Conservation (phyloP, 495 filamentous ascomycete species). For the Thermochaetoides thermophila region DNA sequence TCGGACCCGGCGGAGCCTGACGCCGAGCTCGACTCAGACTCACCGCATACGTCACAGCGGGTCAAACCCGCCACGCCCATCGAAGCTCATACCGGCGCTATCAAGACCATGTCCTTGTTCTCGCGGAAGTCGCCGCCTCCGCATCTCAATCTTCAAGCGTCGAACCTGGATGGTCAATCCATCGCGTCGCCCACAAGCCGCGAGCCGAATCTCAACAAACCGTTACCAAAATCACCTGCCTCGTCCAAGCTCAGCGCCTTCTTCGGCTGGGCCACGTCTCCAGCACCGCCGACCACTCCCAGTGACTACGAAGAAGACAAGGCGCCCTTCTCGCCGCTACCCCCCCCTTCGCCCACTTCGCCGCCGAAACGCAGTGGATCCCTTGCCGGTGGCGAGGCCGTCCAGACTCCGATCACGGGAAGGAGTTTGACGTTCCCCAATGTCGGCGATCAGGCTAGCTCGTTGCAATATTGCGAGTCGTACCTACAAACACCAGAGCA, state of each 20-base stretch:
- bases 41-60: slow-evolving; percentile 4
- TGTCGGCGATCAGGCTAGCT: slow-evolving; percentile 15
- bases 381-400: slow-evolving; percentile 11
- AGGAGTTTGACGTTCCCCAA: slow-evolving; percentile 17
- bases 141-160: slow-evolving; percentile 27
- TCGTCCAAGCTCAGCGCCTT: slow-evolving; percentile 36
- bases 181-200: slow-evolving; percentile 5
- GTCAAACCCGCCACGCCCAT: slow-evolving; percentile 14
- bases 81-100: slow-evolving; percentile 21
- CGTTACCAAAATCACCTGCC: slow-evolving; percentile 37
- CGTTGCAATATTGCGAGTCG: slow-evolving; percentile 29
- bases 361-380: slow-evolving; percentile 27
- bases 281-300: slow-evolving; percentile 19
- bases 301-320: slow-evolving; percentile 36
- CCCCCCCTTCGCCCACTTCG: slow-evolving; percentile 28
- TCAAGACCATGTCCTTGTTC: slow-evolving; percentile 29
- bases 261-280: slow-evolving; percentile 37
- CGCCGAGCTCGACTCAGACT: too few species aligned
- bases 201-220: slow-evolving; percentile 34
- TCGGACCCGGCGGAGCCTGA: slow-evolving; percentile 11
- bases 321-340: slow-evolving; percentile 34
- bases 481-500: slow-evolving; percentile 32
- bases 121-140: slow-evolving; percentile 33
- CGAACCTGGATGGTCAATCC: slow-evolving; percentile 16
- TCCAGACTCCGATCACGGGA: slow-evolving; percentile 23